phyloP scores from a whole-genome alignment of 352 stramenopile genomes.

The Plasmopara viticola region DNA sequence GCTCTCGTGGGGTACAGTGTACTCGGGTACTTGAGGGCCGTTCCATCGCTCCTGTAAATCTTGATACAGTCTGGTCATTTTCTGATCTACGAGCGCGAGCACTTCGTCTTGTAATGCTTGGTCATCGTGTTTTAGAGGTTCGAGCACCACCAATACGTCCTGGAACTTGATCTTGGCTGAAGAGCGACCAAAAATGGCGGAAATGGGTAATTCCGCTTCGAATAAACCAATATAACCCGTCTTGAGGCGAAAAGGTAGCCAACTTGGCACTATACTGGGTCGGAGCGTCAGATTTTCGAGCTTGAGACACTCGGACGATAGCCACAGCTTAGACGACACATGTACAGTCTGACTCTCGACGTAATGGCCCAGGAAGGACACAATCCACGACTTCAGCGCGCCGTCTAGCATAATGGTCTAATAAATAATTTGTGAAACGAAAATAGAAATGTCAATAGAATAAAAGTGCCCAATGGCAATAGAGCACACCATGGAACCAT shows the following conservation, averaged over 20 bases:
- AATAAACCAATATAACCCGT: constrained; percentile 83
- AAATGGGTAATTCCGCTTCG: constrained; percentile 78
- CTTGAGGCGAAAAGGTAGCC: constrained; percentile 82
- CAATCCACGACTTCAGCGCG: constrained; percentile 83
- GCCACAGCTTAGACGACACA: constrained; percentile 85
- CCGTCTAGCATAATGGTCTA: constrained; percentile 69
- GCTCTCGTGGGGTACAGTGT: constrained; percentile 58
- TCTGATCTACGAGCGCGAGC: constrained; percentile 46
- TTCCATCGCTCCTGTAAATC: constrained; percentile 78
- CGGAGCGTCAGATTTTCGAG: constrained; percentile 85
- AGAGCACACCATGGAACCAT: not conserved
- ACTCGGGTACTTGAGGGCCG: constrained; percentile 59
- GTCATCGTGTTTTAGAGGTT: constrained; percentile 65
- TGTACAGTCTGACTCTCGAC: constrained; percentile 82
- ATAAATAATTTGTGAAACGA: constrained; percentile 23
- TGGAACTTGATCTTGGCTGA: constrained; percentile 85
- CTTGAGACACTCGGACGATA: constrained; percentile 80
- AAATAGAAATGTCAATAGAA: constrained; percentile 11
- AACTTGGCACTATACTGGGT: constrained; percentile 70
- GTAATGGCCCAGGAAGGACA: constrained; percentile 82
- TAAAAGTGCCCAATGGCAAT: constrained; percentile 16
- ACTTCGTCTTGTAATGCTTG: constrained; percentile 64
- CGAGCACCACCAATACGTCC: constrained; percentile 78
- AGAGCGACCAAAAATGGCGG: constrained; percentile 72
- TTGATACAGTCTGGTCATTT: constrained; percentile 63